Evolutionary conservation across 2,329 filamentous ascomycete species (phyloP), one percentile per base, ranked within the genome.

Genomic region (Thermoascus crustaceus): DNA sequence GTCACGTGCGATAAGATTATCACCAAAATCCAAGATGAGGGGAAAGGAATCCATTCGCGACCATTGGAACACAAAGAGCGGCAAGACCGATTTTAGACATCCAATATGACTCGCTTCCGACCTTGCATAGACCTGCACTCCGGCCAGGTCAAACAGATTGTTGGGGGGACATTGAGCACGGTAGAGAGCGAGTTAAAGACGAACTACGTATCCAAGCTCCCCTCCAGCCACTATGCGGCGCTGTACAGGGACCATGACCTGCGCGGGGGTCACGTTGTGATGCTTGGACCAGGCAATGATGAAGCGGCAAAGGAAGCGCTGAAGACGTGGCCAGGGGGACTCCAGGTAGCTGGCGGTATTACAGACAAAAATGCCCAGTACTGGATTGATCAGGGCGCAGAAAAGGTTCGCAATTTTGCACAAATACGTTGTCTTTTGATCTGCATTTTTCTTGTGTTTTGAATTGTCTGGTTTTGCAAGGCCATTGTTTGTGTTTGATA

Each of bases 71-170:
- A n/a, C n/a, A n/a, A n/a, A n/a, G n/a, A n/a, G n/a, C n/a, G n/a
- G n/a, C n/a, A n/a, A n/a, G n/a, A n/a, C 23, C 19, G 17, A 32
- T 45, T 37, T 43, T 24, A 30, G 10, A 20, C n/a, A 17, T n/a
- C 6, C 37, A 66, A 43, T 27, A 94, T 98, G 91, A 96, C 91
- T 2, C 79, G 81, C 49, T 98, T 98, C 57, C 75, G 91, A 24
- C 91, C 91, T 13, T 98, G 91, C 57, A 96, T 98, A 62, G 91
- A 98, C 66, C 76, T 98, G 35, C 91, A 98, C 62, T 82, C 88
- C n/a, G 91, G 91, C 9, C 82, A 89, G 57, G 91, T 98, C 40
- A 98, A 98, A 69, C 91, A 98, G 63, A 98, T 98, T 50, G 88
- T 98, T 25, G 91, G 91, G 49, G 89, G 91, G 40, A 96, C 91